A percentile compares a stretch with the other conserved stretches of the same genome.
These are phyloP conservation scores for Ustilago trichophora DNA, from an alignment of 1,284 basidiomycete species.

Conservation along the genomic window DNA sequence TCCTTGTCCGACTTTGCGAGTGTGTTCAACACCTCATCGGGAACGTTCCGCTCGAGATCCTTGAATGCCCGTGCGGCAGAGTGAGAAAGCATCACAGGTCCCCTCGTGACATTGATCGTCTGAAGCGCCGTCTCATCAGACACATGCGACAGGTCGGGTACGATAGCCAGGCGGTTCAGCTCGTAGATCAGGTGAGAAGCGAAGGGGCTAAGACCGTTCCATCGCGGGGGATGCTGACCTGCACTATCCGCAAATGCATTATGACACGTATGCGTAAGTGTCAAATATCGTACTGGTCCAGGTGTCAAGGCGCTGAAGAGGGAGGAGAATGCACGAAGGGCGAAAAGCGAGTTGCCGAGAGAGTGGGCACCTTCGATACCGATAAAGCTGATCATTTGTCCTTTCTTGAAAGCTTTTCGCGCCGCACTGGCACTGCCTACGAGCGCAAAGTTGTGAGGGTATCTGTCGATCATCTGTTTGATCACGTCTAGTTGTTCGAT, in stretches of 20 bases:
- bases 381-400: conserved; percentile 53
- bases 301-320: conserved; percentile 9
- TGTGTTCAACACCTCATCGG: conserved; percentile 26
- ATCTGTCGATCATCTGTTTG: conserved; percentile 31
- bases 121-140: conserved; percentile 41
- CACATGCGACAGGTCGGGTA: conserved; percentile 46
- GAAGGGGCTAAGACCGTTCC: conserved; percentile 40
- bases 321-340: conserved; percentile 10
- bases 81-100: conserved; percentile 46
- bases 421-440: conserved; percentile 16
- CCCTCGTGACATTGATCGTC: conserved; percentile 24
- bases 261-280: conserved; percentile 45
- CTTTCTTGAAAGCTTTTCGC: conserved; percentile 43
- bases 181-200: conserved; percentile 30
- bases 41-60: conserved; percentile 30
- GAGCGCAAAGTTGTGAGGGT: conserved; percentile 26
- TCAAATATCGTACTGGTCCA: conserved; percentile 40
- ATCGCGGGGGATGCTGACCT: conserved; percentile 22
- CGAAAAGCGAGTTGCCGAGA: conserved; percentile 43
- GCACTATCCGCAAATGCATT: conserved; percentile 44
- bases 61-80: conserved; percentile 25
- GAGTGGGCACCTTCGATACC: conserved; percentile 50
- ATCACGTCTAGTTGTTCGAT: conserved; percentile 50
- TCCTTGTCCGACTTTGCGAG: conserved; percentile 26
- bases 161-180: conserved; percentile 41